Conservation (phyloP, 2,329 filamentous ascomycete genomes). For the Harringtonia aguacate region DNA sequence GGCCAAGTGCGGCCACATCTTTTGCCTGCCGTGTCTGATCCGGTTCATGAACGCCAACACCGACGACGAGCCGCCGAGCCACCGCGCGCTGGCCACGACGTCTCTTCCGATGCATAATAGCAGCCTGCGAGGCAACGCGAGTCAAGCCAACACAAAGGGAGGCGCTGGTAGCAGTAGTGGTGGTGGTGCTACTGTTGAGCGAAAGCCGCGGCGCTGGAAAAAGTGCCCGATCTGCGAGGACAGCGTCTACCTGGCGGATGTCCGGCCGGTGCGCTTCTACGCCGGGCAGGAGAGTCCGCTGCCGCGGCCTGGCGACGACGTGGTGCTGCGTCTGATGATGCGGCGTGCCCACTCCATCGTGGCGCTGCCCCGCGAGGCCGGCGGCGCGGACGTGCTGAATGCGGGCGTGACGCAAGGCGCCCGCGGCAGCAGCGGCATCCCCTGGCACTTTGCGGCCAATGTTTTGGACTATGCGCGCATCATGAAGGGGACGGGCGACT, state of each 20-base stretch:
- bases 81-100: not conserved
- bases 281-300: slow-evolving; percentile 74
- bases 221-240: slow-evolving; percentile 97
- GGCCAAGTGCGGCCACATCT: slow-evolving; percentile 95
- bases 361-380: slow-evolving; percentile 74
- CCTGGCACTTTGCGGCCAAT: slow-evolving; percentile 91
- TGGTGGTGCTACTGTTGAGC: not conserved
- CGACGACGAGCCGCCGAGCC: slow-evolving; percentile 42
- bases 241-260: slow-evolving; percentile 82
- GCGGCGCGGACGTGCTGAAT: slow-evolving; percentile 51
- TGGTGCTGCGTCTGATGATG: slow-evolving; percentile 78
- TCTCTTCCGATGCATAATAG: no score
- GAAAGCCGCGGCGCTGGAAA: slow-evolving; percentile 61
- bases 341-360: slow-evolving; percentile 72
- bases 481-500: slow-evolving; percentile 86
- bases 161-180: not conserved
- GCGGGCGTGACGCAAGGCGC: slow-evolving; percentile 47
- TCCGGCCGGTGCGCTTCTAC: slow-evolving; percentile 83
- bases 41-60: slow-evolving; percentile 86
- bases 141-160: not conserved
- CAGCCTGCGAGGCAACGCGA: slow-evolving; percentile 23
- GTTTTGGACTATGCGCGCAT: slow-evolving; percentile 90
- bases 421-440: slow-evolving; percentile 35
- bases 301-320: slow-evolving; percentile 76
- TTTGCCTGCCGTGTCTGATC: slow-evolving; percentile 85